Evolutionary conservation across 257 asterid genomes (phyloP), one percentile per base, ranked within the genome.

Genomic region (Solanum appendiculatum): DNA sequence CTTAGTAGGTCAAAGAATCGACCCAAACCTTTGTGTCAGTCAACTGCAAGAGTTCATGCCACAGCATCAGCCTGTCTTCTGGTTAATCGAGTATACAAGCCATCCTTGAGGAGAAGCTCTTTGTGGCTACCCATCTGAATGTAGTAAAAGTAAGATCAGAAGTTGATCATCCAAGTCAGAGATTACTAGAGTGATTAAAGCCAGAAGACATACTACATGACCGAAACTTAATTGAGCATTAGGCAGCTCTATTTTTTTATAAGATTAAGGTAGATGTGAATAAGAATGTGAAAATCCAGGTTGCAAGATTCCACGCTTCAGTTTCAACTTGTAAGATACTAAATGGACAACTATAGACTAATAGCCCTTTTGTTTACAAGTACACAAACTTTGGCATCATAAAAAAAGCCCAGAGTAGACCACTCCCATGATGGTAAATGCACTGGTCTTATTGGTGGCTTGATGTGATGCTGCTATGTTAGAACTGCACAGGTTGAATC

Each of bases 51-150:
- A 36, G 83, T 85, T 92, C 94, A 93, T 46, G 94, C 95, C 86
- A 95, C 96, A 72, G 94, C 94, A 90, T 95, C 99, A 2, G 94
- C 96, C 88, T 97, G 99, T 90, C 93, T 90, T 88, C 93, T 94
- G 77, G 90, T 91, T 88, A 97, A 89, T 82, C 98, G 96, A 40
- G 99, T 96, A 63, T 95, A 97, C 86, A 95, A 86, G 23, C 99
- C 99, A 40, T 93, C 98, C 48, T 89, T 92, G 87, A 58, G 86
- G 40, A 94, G 83, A 60, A 97, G 97, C 88, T 95, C 99, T 3
- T 78, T 42, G 88, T 97, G 99, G 91, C 84, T 90, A 68, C 99
- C 99, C 92, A 91, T 92, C 99, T 97, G 93, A 87, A 91, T 78
- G 51, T 63, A 86, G 29, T 36, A 48, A 86, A 77, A 75, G 31